These are phyloP conservation scores for Berberis thunbergii DNA, from an alignment of 164 flowering plant genomes.

Conservation along the genomic window DNA sequence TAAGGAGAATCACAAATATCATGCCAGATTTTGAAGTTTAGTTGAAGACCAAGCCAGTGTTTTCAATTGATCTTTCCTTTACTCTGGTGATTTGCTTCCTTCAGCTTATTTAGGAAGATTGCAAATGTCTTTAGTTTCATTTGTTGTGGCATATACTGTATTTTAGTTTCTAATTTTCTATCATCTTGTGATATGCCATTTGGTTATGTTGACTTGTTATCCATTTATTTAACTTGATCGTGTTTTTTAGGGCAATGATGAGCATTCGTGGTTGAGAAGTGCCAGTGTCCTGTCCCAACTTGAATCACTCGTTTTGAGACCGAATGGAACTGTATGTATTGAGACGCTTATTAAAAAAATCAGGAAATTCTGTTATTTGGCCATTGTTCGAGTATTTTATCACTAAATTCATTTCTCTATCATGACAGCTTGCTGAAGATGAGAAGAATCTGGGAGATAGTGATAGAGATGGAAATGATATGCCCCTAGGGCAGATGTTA, in stretches of 20 bases:
- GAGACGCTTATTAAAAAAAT: too few relatives aligned
- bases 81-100: too few relatives aligned
- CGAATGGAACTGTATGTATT: conserved; percentile 36
- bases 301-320: conserved; percentile 57
- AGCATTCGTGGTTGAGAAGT: conserved; percentile 69
- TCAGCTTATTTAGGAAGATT: too few relatives aligned
- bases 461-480: conserved; percentile 69
- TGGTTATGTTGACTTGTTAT: neutral
- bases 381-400: neutral
- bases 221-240: neutral
- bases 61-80: too few relatives aligned
- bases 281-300: conserved; percentile 55
- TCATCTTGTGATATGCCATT: neutral
- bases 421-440: conserved; percentile 36
- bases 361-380: too few relatives aligned
- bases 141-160: too few relatives aligned
- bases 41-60: too few relatives aligned
- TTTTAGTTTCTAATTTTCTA: too few relatives aligned
- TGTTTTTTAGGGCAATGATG: conserved; percentile 36
- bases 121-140: too few relatives aligned
- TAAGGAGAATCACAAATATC: too few relatives aligned
- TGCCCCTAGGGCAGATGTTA: conserved; percentile 78
- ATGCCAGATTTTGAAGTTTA: too few relatives aligned
- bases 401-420: conserved; percentile 1
- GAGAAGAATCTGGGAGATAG: conserved; percentile 31